phyloP scores from a whole-genome alignment of 176 grass and related monocot genomes.

The Carex myosuroides region DNA sequence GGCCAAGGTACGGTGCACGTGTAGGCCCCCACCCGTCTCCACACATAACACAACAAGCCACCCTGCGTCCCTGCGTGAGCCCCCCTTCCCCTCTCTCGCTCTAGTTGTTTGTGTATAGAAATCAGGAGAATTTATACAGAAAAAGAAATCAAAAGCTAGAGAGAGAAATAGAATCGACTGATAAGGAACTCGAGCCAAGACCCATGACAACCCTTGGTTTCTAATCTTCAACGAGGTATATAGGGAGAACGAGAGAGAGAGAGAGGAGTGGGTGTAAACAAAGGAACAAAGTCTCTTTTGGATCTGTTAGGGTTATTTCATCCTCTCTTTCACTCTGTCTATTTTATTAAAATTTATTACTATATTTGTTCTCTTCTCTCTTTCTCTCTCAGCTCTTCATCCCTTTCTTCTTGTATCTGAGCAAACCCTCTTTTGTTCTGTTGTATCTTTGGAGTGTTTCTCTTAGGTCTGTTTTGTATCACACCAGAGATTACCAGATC shows the following conservation, averaged over 20 bases:
- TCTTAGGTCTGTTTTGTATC: constrained; percentile 15
- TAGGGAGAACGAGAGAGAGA: constrained; percentile 13
- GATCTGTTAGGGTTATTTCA: constrained; percentile 26
- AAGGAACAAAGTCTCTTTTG: constrained; percentile 30
- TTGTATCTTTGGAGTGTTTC: constrained; percentile 29
- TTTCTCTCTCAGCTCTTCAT: constrained; percentile 27
- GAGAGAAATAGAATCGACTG: constrained; percentile 8
- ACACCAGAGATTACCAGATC: constrained; percentile 18
- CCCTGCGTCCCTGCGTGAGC: constrained; percentile 13
- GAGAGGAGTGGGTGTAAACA: constrained; percentile 13
- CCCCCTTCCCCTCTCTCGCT: not conserved
- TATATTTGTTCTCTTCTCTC: constrained; percentile 29
- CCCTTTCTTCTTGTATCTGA: constrained; percentile 29
- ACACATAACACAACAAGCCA: constrained; percentile 14
- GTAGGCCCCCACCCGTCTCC: constrained; percentile 12
- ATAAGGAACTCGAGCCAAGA: constrained; percentile 17
- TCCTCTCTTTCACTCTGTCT: constrained; percentile 25
- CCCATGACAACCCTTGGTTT: constrained; percentile 28
- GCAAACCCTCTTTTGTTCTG: constrained; percentile 24
- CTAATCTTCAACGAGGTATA: constrained; percentile 25
- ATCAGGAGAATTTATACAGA: constrained; percentile 4
- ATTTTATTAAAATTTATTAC: constrained; percentile 8
- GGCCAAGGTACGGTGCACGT: not conserved
- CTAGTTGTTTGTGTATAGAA: constrained; percentile 9
- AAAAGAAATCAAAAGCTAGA: constrained; percentile 14